Conservation (phyloP, 2,329 filamentous ascomycete genomes). For the Fusarium sp. region DNA sequence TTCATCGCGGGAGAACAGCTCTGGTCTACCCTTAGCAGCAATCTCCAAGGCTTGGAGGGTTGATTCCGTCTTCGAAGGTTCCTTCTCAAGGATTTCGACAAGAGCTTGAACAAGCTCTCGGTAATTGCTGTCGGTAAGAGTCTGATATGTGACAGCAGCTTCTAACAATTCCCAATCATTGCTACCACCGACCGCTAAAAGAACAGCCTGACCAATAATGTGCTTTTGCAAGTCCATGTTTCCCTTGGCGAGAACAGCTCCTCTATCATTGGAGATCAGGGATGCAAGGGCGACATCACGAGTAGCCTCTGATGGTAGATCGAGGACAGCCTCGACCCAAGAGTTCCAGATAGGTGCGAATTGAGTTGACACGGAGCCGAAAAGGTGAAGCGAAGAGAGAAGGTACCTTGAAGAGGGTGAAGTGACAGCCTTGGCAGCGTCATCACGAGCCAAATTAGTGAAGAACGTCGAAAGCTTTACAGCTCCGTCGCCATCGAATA, state of each 20-base stretch:
- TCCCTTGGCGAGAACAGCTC: conserved; percentile 51
- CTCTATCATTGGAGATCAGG: conserved; percentile 59
- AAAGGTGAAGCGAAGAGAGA: conserved; percentile 69
- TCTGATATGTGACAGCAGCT: conserved; percentile 55
- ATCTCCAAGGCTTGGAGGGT: conserved; percentile 59
- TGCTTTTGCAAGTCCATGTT: conserved; percentile 57
- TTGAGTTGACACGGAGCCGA: conserved; percentile 55
- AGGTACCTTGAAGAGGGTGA: conserved; percentile 76
- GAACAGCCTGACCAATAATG: conserved; percentile 53
- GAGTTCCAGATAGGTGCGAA: conserved; percentile 57
- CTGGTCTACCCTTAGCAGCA: conserved; percentile 56
- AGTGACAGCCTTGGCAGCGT: conserved; percentile 67
- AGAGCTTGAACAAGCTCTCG: conserved; percentile 49
- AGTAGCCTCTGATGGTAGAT: conserved; percentile 34
- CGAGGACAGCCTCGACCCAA: conserved; percentile 56
- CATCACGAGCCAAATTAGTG: conserved; percentile 60
- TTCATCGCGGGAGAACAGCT: conserved; percentile 57
- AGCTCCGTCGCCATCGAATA: conserved; percentile 51
- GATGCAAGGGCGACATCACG: conserved; percentile 51
- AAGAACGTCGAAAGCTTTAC: conserved; percentile 56
- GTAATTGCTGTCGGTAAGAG: conserved; percentile 50
- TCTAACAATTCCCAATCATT: conserved; percentile 59
- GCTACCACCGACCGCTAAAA: conserved; percentile 48
- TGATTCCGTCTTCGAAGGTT: conserved; percentile 41
- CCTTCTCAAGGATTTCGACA: conserved; percentile 45